phyloP scores from a whole-genome alignment of 2,329 filamentous ascomycete genomes.

The Paraphoma sp. region DNA sequence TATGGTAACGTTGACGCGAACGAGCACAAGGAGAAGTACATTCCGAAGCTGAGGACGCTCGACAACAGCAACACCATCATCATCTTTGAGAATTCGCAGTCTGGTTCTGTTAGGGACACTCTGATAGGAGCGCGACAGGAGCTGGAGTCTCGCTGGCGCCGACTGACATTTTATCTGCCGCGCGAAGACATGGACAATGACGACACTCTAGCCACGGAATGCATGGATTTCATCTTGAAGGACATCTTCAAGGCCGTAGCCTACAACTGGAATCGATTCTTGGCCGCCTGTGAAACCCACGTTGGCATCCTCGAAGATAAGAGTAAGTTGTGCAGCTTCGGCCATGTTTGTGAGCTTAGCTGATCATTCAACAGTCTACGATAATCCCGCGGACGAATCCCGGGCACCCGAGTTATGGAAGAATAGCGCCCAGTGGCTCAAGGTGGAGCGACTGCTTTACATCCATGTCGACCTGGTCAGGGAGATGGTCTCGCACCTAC shows the following conservation, averaged over 20 bases:
- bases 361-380: conserved; percentile 50
- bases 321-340: conserved; percentile 33
- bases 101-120: conserved; percentile 56
- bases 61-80: conserved; percentile 60
- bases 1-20: conserved; percentile 37
- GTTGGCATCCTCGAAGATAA: conserved; percentile 54
- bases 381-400: conserved; percentile 60
- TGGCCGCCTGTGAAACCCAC: conserved; percentile 56
- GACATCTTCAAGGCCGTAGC: conserved; percentile 59
- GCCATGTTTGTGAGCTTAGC: conserved; percentile 42
- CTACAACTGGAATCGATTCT: conserved; percentile 54
- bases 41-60: conserved; percentile 51
- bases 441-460: conserved; percentile 59
- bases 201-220: conserved; percentile 53
- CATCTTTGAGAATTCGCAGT: conserved; percentile 60
- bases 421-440: conserved; percentile 60
- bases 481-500: conserved; percentile 53
- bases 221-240: conserved; percentile 58
- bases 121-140: conserved; percentile 58
- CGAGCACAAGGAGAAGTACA: conserved; percentile 43
- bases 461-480: conserved; percentile 57
- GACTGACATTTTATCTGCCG: conserved; percentile 58
- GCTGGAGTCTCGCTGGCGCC: conserved; percentile 60
- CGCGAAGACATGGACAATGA: conserved; percentile 53
- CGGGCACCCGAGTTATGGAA: conserved; percentile 60